phyloP scores from a whole-genome alignment of 331 rosid genomes.

The Malus hybrid region DNA sequence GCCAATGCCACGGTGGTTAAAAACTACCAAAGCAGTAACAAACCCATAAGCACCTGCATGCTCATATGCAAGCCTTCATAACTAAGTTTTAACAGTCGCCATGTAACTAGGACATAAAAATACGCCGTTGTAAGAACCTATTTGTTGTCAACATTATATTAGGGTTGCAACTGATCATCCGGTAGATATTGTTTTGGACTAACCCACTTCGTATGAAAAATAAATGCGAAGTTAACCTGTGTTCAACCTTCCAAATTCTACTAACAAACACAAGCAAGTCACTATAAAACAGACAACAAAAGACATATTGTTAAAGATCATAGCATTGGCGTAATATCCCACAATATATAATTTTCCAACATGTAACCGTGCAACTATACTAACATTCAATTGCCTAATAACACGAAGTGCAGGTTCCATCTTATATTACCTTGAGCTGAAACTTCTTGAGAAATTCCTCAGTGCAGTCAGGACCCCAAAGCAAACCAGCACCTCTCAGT shows the following conservation, averaged over 20 bases:
- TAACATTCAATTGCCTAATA: conserved; percentile 13
- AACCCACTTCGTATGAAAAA: neutral
- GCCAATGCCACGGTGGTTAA: neutral
- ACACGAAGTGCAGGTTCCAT: neutral
- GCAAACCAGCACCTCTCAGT: conserved; percentile 77
- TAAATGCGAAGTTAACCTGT: too few species aligned
- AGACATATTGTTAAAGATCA: neutral
- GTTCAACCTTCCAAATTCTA: neutral
- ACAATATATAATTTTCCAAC: neutral
- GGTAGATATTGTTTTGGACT: neutral
- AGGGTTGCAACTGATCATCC: neutral
- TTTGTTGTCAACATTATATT: neutral
- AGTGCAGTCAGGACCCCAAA: conserved; percentile 87
- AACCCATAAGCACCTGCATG: neutral
- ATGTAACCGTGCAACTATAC: neutral
- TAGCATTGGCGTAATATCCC: neutral
- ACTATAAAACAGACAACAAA: neutral
- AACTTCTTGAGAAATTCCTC: conserved; percentile 65
- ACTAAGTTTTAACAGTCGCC: neutral
- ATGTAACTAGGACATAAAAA: neutral
- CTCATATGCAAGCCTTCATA: neutral
- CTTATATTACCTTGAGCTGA: conserved; percentile 44
- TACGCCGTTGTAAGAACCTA: neutral
- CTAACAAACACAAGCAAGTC: too few species aligned
- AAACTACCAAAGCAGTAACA: neutral